These are phyloP conservation scores for Warburgia ugandensis DNA, from an alignment of 164 flowering plant species.

Conservation along the genomic window DNA sequence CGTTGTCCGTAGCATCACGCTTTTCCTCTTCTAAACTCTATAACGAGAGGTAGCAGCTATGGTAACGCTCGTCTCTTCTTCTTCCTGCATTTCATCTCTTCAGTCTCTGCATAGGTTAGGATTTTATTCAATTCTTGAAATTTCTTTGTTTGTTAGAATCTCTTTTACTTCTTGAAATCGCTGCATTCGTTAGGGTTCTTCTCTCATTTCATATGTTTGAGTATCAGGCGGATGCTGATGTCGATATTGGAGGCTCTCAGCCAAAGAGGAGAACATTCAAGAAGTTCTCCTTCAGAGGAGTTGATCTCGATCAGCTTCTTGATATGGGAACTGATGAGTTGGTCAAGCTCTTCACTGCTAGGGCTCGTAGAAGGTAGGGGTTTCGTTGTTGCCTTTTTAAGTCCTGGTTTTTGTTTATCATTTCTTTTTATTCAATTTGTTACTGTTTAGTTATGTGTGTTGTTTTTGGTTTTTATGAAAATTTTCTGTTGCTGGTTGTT, in stretches of 20 bases:
- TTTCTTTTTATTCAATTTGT: not conserved
- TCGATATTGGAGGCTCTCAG: slow-evolving; percentile 30
- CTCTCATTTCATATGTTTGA: too few relatives aligned
- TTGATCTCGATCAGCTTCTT: slow-evolving; percentile 66
- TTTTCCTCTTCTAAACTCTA: too few relatives aligned
- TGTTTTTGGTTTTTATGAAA: not conserved
- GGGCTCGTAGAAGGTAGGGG: slow-evolving; percentile 57
- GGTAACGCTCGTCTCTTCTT: too few relatives aligned
- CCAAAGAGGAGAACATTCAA: slow-evolving; percentile 77
- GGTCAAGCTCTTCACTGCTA: slow-evolving; percentile 59
- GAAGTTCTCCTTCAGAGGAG: slow-evolving; percentile 68
- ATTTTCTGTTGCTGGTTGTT: too few relatives aligned
- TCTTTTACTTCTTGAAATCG: too few relatives aligned
- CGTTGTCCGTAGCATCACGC: too few relatives aligned
- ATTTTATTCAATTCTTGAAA: too few relatives aligned
- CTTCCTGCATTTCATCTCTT: too few relatives aligned
- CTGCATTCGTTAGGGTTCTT: too few relatives aligned
- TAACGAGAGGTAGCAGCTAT: too few relatives aligned
- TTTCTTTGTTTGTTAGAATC: too few relatives aligned
- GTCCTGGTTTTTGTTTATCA: not conserved
- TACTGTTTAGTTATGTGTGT: not conserved
- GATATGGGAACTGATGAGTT: slow-evolving; percentile 75
- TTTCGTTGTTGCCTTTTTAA: not conserved
- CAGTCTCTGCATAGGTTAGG: too few relatives aligned
- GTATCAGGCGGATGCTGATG: slow-evolving; percentile 31